Base-by-base conservation (phyloP, 306 rosid genomes). In the Rosa rugosa region DNA sequence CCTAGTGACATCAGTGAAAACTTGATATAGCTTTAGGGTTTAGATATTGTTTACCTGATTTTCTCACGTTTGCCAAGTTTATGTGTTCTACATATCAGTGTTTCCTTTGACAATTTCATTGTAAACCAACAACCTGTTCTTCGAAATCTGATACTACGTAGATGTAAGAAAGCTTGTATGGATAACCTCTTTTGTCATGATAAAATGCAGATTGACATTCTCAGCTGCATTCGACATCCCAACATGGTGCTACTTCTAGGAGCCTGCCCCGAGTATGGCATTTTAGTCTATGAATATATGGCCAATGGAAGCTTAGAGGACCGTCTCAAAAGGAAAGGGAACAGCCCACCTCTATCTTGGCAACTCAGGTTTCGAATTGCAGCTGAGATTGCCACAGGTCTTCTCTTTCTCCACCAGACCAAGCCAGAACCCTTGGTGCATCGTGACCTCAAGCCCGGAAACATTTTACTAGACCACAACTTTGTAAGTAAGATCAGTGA, bases 351-450 rank as follows among this genome's bases (percentile, higher is more conserved):
- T 72, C 72, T 84, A 36, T 62, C 91, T 13, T 95, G 99, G 99
- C 97, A 90, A 79, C 31, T 85, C 13, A 85, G 99, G 86, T 89
- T 95, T 64, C 85, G 88, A 64, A 86, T 95, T 42, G 94, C 99
- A 0, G 91, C 98, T 36, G 96, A 95, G 75, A 87, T 95, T 76
- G 96, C 86, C 25, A 90, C 98, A 0, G 98, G 98, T 31, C 82
- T 95, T 17, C 86, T 95, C 41, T 95, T 95, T 82, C 96, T 95
- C 50, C 99, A 95, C 69, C 98, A 95, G 74, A 90, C 98, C 12
- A 95, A 93, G 88, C 99, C 99, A 4, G 99, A 95, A 71, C 97
- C 99, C 9, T 73, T 95, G 31, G 99, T 95, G 78, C 99, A 95
- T 80, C 92, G 99, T 11, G 99, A 95, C 80, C 92, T 95, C 40